phyloP scores from a whole-genome alignment of 306 rosid genomes.

The Prunus mongolica region DNA sequence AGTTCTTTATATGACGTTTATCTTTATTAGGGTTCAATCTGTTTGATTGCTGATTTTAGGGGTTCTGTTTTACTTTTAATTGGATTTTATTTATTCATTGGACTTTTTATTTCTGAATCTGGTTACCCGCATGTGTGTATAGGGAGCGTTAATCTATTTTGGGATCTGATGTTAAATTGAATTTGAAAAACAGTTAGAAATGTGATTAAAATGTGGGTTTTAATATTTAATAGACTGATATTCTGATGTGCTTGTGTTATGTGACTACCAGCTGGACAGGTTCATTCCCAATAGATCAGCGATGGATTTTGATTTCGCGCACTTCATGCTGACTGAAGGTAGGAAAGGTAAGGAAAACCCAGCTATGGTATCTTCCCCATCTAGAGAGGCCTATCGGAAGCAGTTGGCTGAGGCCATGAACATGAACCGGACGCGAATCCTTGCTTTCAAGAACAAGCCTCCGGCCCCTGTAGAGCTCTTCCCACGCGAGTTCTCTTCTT shows the following conservation, averaged over 20 bases:
- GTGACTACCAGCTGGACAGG: constrained; percentile 29
- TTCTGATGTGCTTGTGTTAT: not conserved
- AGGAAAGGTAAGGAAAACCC: constrained; percentile 58
- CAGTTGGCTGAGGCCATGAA: constrained; percentile 55
- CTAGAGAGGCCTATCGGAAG: constrained; percentile 55
- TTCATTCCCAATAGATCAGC: constrained; percentile 37
- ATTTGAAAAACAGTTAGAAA: not conserved
- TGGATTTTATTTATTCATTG: not conserved
- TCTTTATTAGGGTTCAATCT: no score
- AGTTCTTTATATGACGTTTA: no score
- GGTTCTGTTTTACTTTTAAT: no score
- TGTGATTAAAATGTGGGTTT: not conserved
- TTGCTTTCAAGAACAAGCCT: constrained; percentile 87
- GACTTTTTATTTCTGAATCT: not conserved
- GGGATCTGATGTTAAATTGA: not conserved
- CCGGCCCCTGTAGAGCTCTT: constrained; percentile 49
- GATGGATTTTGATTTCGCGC: constrained; percentile 39
- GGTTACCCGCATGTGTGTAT: not conserved
- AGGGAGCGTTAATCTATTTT: not conserved
- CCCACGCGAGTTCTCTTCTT: constrained; percentile 43
- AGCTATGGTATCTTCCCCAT: constrained; percentile 39
- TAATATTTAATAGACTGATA: not conserved
- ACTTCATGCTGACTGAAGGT: constrained; percentile 29
- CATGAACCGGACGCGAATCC: constrained; percentile 66
- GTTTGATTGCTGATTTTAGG: no score